These are phyloP conservation scores for Aspergillus tamarii DNA, from an alignment of 2,329 filamentous ascomycete genomes.

Conservation along the genomic window DNA sequence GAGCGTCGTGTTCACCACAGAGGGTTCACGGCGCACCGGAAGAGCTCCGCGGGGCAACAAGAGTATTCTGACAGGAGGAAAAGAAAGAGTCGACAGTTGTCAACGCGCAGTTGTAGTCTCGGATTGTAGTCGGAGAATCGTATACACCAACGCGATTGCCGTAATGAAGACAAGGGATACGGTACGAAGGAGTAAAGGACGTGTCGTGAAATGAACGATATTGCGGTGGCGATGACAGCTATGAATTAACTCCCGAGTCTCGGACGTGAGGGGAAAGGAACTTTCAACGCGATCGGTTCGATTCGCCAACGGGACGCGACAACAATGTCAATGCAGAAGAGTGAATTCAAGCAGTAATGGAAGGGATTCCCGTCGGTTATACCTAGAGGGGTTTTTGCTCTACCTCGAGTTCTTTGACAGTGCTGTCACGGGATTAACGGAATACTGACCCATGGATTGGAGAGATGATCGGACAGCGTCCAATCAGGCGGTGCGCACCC, in stretches of 20 bases:
- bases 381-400: background rate
- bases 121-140: background rate
- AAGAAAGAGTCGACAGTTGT: constrained; percentile 15
- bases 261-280: constrained; percentile 2
- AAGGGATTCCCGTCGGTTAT: constrained; percentile 2
- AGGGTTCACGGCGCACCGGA: constrained; percentile 76
- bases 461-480: constrained; percentile 17
- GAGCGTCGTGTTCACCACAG: constrained; percentile 89
- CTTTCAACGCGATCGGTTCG: constrained; percentile 6
- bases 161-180: background rate
- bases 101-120: constrained; percentile 21
- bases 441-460: constrained; percentile 25
- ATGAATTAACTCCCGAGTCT: constrained; percentile 20
- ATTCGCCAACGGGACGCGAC: constrained; percentile 19
- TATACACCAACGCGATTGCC: background rate
- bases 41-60: constrained; percentile 54
- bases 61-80: constrained; percentile 28
- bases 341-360: constrained; percentile 7
- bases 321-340: background rate
- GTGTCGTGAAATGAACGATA: constrained; percentile 14
- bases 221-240: constrained; percentile 28
- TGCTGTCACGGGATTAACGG: constrained; percentile 12
- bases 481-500: constrained; percentile 40
- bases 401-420: background rate
- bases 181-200: constrained; percentile 2